These are phyloP conservation scores for Capsicum baccatum DNA, from an alignment of 257 asterid genomes.

Conservation along the genomic window DNA sequence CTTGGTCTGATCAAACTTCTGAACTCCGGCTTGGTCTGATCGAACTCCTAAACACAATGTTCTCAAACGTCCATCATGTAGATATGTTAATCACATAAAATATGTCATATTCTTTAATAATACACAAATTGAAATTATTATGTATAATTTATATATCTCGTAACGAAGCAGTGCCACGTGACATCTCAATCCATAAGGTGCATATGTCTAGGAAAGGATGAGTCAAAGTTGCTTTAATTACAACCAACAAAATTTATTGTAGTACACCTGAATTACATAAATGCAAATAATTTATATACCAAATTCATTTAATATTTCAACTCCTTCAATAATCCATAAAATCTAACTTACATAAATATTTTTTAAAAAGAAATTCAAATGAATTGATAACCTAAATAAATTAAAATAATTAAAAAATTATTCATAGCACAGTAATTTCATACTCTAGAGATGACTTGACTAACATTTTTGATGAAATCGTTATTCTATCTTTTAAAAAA, in stretches of 20 bases:
- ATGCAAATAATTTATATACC: neutral
- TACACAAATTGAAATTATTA: neutral
- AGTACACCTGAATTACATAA: neutral
- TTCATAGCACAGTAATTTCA: no score
- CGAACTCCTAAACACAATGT: no score
- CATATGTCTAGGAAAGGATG: neutral
- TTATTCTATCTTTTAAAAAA: no score
- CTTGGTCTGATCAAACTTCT: no score
- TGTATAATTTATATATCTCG: neutral
- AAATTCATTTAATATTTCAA: neutral
- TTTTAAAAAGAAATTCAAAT: no score
- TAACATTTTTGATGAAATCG: no score
- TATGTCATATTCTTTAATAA: neutral
- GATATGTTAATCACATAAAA: neutral
- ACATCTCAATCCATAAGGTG: no score
- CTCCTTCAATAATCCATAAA: neutral
- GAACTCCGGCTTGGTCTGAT: no score
- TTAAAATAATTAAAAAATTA: no score
- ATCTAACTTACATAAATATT: neutral
- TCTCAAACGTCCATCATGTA: neutral
- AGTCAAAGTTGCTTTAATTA: neutral
- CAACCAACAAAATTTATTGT: neutral
- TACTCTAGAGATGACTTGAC: no score
- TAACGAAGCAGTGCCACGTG: no score
- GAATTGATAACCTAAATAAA: no score